A percentile compares a stretch with the other conserved stretches of the same genome.
phyloP scores from a whole-genome alignment of 768 basidiomycete genomes.

The Rhizopogon rudus region DNA sequence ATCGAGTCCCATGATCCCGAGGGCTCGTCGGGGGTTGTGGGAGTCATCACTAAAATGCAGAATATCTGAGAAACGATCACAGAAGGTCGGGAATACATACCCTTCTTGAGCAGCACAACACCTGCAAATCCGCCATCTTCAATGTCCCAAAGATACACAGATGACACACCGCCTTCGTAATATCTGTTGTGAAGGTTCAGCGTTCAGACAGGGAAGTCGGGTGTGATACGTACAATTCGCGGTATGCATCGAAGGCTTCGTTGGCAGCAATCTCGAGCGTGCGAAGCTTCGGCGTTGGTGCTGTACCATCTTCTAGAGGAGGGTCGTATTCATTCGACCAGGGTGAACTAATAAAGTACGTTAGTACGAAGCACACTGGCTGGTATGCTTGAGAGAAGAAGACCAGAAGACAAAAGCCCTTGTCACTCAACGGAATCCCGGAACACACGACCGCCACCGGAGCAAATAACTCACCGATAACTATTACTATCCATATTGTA shows the following conservation, averaged over 20 bases:
- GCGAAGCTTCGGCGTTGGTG: slow-evolving; percentile 78
- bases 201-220: no score
- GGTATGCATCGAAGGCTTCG: slow-evolving; percentile 95
- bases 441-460: not conserved
- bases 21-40: slow-evolving; percentile 51
- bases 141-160: slow-evolving; percentile 96
- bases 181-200: slow-evolving; percentile 48
- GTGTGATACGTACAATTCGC: slow-evolving; percentile 67
- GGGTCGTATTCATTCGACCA: slow-evolving; percentile 98
- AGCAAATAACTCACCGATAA: slow-evolving; percentile 56
- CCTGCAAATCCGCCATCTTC: slow-evolving; percentile 97
- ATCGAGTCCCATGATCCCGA: slow-evolving; percentile 97
- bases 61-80: slow-evolving; percentile 1
- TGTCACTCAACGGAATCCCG: not conserved
- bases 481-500: slow-evolving; percentile 92
- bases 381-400: not conserved
- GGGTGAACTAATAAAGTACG: slow-evolving; percentile 63
- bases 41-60: slow-evolving; percentile 51
- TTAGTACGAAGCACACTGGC: slow-evolving; percentile 7
- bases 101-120: slow-evolving; percentile 93
- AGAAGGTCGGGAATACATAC: slow-evolving; percentile 32
- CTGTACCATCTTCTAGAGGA: slow-evolving; percentile 82
- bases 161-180: slow-evolving; percentile 96
- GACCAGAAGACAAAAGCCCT: not conserved
- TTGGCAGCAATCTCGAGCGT: slow-evolving; percentile 92